Evolutionary conservation across 768 basidiomycete species (phyloP).

Genomic region (Suillus cothurnatus): DNA sequence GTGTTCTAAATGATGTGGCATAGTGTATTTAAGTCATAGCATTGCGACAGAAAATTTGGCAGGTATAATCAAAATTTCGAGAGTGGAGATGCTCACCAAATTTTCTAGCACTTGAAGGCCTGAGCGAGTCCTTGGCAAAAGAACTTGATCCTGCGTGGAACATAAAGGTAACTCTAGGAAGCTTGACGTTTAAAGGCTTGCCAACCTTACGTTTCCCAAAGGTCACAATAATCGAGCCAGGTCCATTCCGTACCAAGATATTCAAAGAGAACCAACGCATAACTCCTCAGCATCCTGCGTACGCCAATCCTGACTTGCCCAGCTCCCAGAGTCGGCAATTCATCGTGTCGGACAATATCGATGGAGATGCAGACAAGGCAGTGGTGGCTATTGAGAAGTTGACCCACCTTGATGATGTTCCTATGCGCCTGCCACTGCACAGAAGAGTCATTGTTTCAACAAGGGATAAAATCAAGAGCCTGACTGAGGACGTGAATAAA

Average conservation of each 20-base stretch:
- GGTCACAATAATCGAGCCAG: conserved; percentile 15
- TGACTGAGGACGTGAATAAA: conserved; percentile 5
- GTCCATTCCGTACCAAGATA: conserved; percentile 16
- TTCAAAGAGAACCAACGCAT: conserved; percentile 5
- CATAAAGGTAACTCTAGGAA: conserved; percentile 35
- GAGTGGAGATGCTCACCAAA: background rate
- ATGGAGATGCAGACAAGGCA: conserved; percentile 15
- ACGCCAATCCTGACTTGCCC: conserved; percentile 7
- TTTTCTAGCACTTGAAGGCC: conserved; percentile 32
- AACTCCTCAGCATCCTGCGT: conserved; percentile 9
- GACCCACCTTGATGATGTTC: conserved; percentile 11
- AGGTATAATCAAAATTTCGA: background rate
- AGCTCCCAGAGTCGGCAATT: conserved; percentile 6
- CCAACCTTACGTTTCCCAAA: background rate
- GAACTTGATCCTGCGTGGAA: conserved; percentile 46
- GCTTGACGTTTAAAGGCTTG: background rate
- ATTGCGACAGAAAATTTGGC: conserved; percentile 8
- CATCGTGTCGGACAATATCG: background rate
- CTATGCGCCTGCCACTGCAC: conserved; percentile 15
- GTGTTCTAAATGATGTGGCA: conserved; percentile 7
- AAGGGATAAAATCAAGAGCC: conserved; percentile 7
- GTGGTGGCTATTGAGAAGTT: conserved; percentile 11
- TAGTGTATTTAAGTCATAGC: background rate
- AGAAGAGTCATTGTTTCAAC: background rate
- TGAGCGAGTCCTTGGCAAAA: conserved; percentile 35